Conservation (phyloP, 2,329 filamentous ascomycete genomes). For the Nectriaceae sp. region DNA sequence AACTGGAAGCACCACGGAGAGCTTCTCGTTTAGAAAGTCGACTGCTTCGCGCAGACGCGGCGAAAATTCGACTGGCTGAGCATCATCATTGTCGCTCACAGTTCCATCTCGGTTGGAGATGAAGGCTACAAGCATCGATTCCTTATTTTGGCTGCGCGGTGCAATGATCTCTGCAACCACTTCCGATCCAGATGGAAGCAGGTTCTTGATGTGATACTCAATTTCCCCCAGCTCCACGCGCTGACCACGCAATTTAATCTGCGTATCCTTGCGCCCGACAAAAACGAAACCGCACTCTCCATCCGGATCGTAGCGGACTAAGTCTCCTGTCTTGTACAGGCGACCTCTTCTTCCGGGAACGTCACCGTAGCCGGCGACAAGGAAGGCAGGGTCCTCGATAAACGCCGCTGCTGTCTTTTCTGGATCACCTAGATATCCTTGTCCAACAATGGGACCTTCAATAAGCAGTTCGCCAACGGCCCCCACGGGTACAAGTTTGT, state of each 20-base stretch:
- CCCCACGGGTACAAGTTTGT: conserved; percentile 27
- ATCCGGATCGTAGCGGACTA: conserved; percentile 39
- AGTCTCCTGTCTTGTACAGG: conserved; percentile 49
- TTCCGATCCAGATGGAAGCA: conserved; percentile 41
- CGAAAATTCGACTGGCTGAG: conserved; percentile 19
- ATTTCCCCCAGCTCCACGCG: conserved; percentile 57
- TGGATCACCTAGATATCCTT: conserved; percentile 48
- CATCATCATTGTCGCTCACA: conserved; percentile 9
- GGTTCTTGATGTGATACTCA: too few relatives aligned
- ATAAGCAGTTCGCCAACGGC: conserved; percentile 36
- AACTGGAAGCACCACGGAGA: conserved; percentile 21
- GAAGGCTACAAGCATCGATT: conserved; percentile 28
- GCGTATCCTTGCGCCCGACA: conserved; percentile 60
- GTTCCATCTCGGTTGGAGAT: conserved; percentile 22
- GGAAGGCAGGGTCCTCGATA: conserved; percentile 45
- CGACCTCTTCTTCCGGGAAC: conserved; percentile 34
- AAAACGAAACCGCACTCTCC: conserved; percentile 40
- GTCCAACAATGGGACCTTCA: conserved; percentile 47
- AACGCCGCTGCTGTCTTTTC: conserved; percentile 31
- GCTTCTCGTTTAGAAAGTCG: conserved; percentile 18
- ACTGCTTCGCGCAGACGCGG: conserved; percentile 20
- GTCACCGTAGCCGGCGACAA: conserved; percentile 24
- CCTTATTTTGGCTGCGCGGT: conserved; percentile 36
- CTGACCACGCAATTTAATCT: conserved; percentile 63
- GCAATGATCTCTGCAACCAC: conserved; percentile 52